A percentile compares a stretch with the other conserved stretches of the same genome.
Evolutionary conservation across 2,329 filamentous ascomycete species (phyloP).

Genomic region (Plenodomus tracheiphilus): DNA sequence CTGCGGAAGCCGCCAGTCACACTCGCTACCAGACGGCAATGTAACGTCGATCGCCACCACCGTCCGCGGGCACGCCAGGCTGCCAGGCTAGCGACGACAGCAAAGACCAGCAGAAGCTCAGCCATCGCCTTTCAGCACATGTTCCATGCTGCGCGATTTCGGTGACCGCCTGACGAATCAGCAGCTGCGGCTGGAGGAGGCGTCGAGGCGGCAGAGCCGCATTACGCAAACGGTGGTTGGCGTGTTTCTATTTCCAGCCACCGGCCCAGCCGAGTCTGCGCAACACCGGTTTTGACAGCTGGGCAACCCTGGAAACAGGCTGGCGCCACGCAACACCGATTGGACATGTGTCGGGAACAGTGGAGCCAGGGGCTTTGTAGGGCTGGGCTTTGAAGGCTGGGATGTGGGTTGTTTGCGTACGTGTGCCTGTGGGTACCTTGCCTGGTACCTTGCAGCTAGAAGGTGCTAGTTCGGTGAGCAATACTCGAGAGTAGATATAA

Average conservation of each 20-base stretch:
- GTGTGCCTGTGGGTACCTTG: slow-evolving; percentile 9
- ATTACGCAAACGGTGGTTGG: background rate
- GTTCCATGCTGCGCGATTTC: background rate
- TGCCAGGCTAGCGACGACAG: background rate
- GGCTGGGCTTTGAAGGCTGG: slow-evolving; percentile 13
- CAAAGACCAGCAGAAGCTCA: background rate
- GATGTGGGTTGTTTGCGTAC: slow-evolving; percentile 13
- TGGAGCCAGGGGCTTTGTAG: slow-evolving; percentile 6
- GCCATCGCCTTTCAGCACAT: background rate
- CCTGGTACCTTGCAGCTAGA: slow-evolving; percentile 3
- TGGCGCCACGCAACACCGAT: background rate
- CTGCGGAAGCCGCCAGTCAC: background rate
- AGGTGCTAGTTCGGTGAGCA: slow-evolving; percentile 1
- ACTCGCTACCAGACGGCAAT: too few relatives aligned
- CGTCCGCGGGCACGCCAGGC: background rate
- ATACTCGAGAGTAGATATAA: slow-evolving; percentile 9
- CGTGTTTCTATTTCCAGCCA: background rate
- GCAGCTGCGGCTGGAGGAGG: background rate
- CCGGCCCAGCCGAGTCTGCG: background rate
- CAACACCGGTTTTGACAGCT: background rate
- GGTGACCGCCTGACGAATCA: background rate
- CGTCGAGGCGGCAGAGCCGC: background rate
- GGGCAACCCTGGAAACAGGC: background rate
- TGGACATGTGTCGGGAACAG: slow-evolving; percentile 2
- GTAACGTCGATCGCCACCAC: background rate